Conservation (phyloP, 345 rosid genomes). For the Aquilaria sinensis region DNA sequence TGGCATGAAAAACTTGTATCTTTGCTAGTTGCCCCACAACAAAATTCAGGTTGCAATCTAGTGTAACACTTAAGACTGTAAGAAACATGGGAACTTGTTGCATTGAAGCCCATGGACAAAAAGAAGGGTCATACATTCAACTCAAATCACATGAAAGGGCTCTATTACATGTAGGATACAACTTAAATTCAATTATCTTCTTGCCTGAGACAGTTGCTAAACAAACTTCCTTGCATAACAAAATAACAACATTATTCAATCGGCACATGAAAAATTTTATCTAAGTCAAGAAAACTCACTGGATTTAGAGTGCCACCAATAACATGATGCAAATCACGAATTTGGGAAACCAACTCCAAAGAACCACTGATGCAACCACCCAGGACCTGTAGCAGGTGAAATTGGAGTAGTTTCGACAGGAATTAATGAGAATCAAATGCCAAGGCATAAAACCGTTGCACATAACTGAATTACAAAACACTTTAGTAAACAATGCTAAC, state of each 20-base stretch:
- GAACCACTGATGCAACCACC: constrained; percentile 95
- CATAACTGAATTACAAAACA: not conserved
- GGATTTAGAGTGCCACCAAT: constrained; percentile 94
- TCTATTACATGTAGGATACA: not conserved
- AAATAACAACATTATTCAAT: not conserved
- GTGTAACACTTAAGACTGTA: no score
- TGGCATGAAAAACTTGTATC: no score
- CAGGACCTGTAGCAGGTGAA: constrained; percentile 55
- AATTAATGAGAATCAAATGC: constrained; percentile 1
- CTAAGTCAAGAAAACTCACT: constrained; percentile 33
- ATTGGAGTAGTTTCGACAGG: constrained; percentile 7
- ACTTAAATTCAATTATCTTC: not conserved
- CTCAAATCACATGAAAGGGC: not conserved
- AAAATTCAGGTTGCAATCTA: no score
- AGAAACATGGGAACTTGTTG: no score
- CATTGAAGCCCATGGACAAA: no score
- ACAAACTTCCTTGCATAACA: not conserved
- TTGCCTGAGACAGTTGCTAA: not conserved
- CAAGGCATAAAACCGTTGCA: not conserved
- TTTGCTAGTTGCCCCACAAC: no score
- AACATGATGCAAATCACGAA: constrained; percentile 88
- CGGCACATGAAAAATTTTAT: not conserved
- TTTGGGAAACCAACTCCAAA: constrained; percentile 52
- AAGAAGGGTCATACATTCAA: not conserved
- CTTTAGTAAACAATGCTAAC: constrained; percentile 13